A percentile compares a stretch with the other conserved stretches of the same genome.
These are phyloP conservation scores for Paramecium caudatum DNA, from an alignment of 73 alveolate species.

Conservation along the genomic window DNA sequence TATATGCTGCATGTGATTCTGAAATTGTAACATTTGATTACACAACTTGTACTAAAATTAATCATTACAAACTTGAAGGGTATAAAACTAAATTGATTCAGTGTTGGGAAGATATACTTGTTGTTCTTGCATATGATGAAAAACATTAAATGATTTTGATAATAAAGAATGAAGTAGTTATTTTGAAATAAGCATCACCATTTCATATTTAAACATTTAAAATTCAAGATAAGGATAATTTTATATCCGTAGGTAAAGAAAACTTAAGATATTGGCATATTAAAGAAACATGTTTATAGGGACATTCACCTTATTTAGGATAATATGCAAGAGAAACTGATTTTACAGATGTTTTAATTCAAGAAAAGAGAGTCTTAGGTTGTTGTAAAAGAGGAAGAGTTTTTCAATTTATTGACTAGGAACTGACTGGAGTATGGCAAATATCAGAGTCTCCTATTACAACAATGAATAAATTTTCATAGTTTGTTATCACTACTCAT, in stretches of 20 bases:
- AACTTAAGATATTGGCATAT: slow-evolving; percentile 43
- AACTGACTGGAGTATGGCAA: slow-evolving; percentile 56
- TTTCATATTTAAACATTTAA: slow-evolving; percentile 19
- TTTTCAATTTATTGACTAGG: slow-evolving; percentile 45
- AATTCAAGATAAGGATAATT: slow-evolving; percentile 19
- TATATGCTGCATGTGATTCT: slow-evolving; percentile 50
- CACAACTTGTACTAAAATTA: slow-evolving; percentile 1
- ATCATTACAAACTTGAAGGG: slow-evolving; percentile 59
- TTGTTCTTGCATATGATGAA: slow-evolving; percentile 2
- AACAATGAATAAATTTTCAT: slow-evolving; percentile 4
- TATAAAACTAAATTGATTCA: slow-evolving; percentile 16
- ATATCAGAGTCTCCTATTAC: slow-evolving; percentile 38
- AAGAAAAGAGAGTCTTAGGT: slow-evolving; percentile 35
- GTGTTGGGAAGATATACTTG: neutral
- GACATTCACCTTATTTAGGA: slow-evolving; percentile 69
- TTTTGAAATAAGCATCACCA: slow-evolving; percentile 27
- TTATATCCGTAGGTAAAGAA: slow-evolving; percentile 47
- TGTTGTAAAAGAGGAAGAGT: slow-evolving; percentile 63
- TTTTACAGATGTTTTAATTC: slow-evolving; percentile 33
- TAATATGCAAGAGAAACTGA: slow-evolving; percentile 49
- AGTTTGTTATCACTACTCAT: slow-evolving; percentile 24
- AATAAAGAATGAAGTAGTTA: neutral
- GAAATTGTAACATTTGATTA: slow-evolving; percentile 49
- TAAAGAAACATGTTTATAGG: neutral
- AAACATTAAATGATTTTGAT: slow-evolving; percentile 13